Evolutionary conservation across 768 basidiomycete genomes (phyloP).

Genomic region (Mycena albidolilacea): DNA sequence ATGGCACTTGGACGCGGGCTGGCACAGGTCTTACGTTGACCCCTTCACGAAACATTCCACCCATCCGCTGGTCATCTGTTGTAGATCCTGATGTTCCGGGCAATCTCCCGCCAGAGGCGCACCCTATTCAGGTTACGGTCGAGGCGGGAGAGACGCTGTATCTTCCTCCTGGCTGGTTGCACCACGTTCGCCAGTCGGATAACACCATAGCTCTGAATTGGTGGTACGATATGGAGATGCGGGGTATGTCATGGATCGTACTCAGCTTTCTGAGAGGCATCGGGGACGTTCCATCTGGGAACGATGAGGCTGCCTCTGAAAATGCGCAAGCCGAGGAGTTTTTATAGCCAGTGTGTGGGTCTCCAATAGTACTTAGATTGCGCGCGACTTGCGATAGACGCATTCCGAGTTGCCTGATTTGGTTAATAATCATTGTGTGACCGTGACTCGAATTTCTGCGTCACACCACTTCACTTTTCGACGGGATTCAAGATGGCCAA

Average conservation of each 20-base stretch:
- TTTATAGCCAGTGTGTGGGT: not conserved
- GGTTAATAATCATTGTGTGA: not conserved
- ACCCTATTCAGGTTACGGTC: slow-evolving; percentile 78
- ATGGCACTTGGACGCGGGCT: slow-evolving; percentile 73
- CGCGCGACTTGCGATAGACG: not conserved
- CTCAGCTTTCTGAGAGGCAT: slow-evolving; percentile 72
- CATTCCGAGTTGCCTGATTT: not conserved
- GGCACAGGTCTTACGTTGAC: slow-evolving; percentile 48
- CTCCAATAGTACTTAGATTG: not conserved
- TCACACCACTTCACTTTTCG: not conserved
- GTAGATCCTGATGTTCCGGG: slow-evolving; percentile 66
- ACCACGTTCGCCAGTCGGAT: slow-evolving; percentile 83
- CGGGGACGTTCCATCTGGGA: slow-evolving; percentile 55
- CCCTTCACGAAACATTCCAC: slow-evolving; percentile 51
- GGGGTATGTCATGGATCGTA: slow-evolving; percentile 79
- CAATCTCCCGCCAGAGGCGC: slow-evolving; percentile 65
- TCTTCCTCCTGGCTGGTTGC: slow-evolving; percentile 96
- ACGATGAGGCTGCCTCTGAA: slow-evolving; percentile 43
- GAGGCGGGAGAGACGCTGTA: slow-evolving; percentile 85
- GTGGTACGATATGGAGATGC: slow-evolving; percentile 90
- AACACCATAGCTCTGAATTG: slow-evolving; percentile 85
- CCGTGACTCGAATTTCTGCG: not conserved
- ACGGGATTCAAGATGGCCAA: slow-evolving; percentile 65
- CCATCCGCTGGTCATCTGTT: slow-evolving; percentile 89
- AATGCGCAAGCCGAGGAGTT: not conserved